Base-by-base conservation (phyloP, 2,329 filamentous ascomycete species). In the Huntiella savannae region DNA sequence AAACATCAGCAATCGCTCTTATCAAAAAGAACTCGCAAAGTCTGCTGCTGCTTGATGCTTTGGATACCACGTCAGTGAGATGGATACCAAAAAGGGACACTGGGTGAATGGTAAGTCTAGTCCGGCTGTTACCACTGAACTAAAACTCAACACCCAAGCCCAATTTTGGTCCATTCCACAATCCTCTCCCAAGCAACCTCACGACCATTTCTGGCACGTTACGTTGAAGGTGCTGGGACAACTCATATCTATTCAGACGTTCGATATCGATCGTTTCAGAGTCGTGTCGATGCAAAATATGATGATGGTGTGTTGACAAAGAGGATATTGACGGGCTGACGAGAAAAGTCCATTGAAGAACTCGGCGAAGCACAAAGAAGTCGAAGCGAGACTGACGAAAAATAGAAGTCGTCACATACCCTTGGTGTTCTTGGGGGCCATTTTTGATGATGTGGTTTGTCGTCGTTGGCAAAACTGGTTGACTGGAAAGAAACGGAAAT, bases 1-100 rank as follows among this genome's bases (percentile, higher is more conserved):
- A 66, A 60, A 68, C 71, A 79, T 79, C 74, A 79, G 75, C 75
- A 79, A 76, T 77, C 75, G 75, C 75, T 67, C 75, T 76, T 50
- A 40, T 41, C 41, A 68, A 57, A 64, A 57, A 74, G 73, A 78
- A 79, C 75, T 79, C 75, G 75, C 75, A 79, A 79, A 75, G 72
- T 75, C 75, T 79, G 75, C 75, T 79, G 68, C 70, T 77, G 75
- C 75, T 75, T 69, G 68, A 70, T 73, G 70, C 70, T 53, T 52
- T 43, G 51, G 49, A 49, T 48, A 35, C 36, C 33, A 38, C 17
- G 43, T 45, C 45, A 37, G 47, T 35, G n/a, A 4, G 40, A 10
- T 36, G 44, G 33, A 41, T 7, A 32, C 33, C 36, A 12, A 28
- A 28, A 15, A 16, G 33, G 36, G 19, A 22, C 15, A 12, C 12